Conservation (phyloP, 2,329 filamentous ascomycete species). For the Taxawa tesnikishii region DNA sequence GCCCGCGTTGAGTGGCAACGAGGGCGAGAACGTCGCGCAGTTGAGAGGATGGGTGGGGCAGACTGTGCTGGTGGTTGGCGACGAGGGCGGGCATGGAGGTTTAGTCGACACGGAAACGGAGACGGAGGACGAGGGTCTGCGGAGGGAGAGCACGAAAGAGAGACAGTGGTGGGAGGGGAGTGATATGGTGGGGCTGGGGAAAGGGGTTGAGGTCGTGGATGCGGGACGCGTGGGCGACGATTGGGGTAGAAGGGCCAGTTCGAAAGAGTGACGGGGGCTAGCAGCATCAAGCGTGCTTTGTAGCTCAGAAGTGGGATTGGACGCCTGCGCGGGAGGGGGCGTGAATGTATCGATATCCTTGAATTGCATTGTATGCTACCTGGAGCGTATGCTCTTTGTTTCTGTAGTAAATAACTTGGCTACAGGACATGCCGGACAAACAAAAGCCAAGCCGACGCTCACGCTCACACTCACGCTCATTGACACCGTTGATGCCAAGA, state of each 20-base stretch:
- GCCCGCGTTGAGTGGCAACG: slow-evolving; percentile 52
- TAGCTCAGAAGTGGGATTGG: too few relatives aligned
- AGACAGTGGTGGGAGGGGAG: slow-evolving; percentile 53
- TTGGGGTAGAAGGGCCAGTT: slow-evolving; percentile 69
- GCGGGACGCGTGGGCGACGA: slow-evolving; percentile 72
- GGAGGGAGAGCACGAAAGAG: slow-evolving; percentile 27
- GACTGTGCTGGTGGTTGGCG: slow-evolving; percentile 50
- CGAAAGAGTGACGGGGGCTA: too few relatives aligned
- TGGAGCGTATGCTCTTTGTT: too few relatives aligned
- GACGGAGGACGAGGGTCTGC: slow-evolving; percentile 42
- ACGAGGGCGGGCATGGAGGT: slow-evolving; percentile 66
- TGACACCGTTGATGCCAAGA: too few relatives aligned
- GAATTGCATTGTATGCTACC: too few relatives aligned
- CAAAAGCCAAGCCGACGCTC: too few relatives aligned
- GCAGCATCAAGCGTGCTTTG: too few relatives aligned
- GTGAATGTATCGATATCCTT: too few relatives aligned
- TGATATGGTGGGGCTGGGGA: slow-evolving; percentile 72
- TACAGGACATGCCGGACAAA: too few relatives aligned
- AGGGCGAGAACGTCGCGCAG: slow-evolving; percentile 62
- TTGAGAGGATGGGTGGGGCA: slow-evolving; percentile 51
- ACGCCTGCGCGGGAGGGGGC: too few relatives aligned
- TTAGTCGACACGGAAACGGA: slow-evolving; percentile 69
- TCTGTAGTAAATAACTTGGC: too few relatives aligned
- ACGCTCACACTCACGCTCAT: too few relatives aligned
- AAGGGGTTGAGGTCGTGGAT: slow-evolving; percentile 82